Evolutionary conservation across 2,329 filamentous ascomycete species (phyloP).

Genomic region (Aaosphaeria arxii): DNA sequence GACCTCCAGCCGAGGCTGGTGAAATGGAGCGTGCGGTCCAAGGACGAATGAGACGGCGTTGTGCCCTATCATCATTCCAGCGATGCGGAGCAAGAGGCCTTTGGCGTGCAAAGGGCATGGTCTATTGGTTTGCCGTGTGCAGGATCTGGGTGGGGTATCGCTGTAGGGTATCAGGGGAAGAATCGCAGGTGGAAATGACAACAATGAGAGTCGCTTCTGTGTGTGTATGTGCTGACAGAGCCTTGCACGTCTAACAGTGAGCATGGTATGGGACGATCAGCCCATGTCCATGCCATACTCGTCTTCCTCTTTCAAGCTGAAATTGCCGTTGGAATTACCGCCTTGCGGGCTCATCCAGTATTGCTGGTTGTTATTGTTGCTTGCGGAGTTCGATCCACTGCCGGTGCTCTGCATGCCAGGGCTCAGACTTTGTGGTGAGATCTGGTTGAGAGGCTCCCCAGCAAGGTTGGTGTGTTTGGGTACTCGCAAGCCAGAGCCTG

Average conservation of each 20-base stretch:
- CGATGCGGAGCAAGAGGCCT: no score
- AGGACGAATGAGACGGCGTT: no score
- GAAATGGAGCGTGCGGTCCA: no score
- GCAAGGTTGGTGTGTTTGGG: slow-evolving; percentile 91
- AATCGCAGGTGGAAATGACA: slow-evolving; percentile 9
- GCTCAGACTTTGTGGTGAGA: slow-evolving; percentile 57
- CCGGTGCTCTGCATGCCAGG: slow-evolving; percentile 62
- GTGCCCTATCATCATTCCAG: no score
- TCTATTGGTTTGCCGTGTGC: slow-evolving; percentile 16
- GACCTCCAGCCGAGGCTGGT: no score
- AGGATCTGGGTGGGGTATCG: slow-evolving; percentile 29
- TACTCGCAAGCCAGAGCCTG: slow-evolving; percentile 83
- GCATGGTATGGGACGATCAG: slow-evolving; percentile 10
- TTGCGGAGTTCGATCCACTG: slow-evolving; percentile 52
- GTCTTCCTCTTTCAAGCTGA: slow-evolving; percentile 91
- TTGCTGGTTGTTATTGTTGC: slow-evolving; percentile 42
- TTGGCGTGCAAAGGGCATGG: no score
- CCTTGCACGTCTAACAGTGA: no score
- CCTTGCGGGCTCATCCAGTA: slow-evolving; percentile 47
- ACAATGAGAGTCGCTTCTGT: slow-evolving; percentile 2
- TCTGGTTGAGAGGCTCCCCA: slow-evolving; percentile 65
- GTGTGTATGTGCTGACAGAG: no score
- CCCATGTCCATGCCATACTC: slow-evolving; percentile 76
- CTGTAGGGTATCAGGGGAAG: slow-evolving; percentile 29
- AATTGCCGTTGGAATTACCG: slow-evolving; percentile 34